These are phyloP conservation scores for Neoarthrinium moseri DNA, from an alignment of 2,329 filamentous ascomycete genomes.

Conservation along the genomic window DNA sequence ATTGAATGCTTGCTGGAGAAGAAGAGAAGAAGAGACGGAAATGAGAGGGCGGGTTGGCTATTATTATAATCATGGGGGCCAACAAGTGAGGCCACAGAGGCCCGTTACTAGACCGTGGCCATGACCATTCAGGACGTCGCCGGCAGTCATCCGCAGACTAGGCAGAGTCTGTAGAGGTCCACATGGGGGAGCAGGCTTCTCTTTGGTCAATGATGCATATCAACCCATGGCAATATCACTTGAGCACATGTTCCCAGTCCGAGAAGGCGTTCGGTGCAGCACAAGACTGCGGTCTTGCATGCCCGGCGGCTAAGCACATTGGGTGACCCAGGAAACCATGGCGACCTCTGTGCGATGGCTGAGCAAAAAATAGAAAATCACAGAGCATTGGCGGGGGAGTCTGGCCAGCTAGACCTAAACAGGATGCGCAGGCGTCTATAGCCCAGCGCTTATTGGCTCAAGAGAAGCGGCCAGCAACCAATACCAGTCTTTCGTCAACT, in stretches of 20 bases:
- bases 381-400: slow-evolving; percentile 9
- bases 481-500: slow-evolving; percentile 20
- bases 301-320: slow-evolving; percentile 38
- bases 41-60: slow-evolving; percentile 35
- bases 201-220: slow-evolving; percentile 22
- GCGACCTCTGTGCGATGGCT: slow-evolving; percentile 17
- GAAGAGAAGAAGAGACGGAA: slow-evolving; percentile 39
- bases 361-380: slow-evolving; percentile 23
- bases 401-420: slow-evolving; percentile 28
- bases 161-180: slow-evolving; percentile 21
- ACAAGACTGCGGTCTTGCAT: slow-evolving; percentile 31
- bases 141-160: slow-evolving; percentile 19
- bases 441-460: slow-evolving; percentile 30
- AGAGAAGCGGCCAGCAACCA: slow-evolving; percentile 25
- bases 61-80: slow-evolving; percentile 38
- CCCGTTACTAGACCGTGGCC: slow-evolving; percentile 21
- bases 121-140: slow-evolving; percentile 18
- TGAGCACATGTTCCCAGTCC: slow-evolving; percentile 19
- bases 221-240: slow-evolving; percentile 22
- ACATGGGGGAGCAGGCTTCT: slow-evolving; percentile 15
- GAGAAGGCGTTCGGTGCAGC: slow-evolving; percentile 24
- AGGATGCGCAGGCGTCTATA: slow-evolving; percentile 39
- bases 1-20: slow-evolving; percentile 65
- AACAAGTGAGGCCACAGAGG: slow-evolving; percentile 28
- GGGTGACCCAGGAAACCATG: slow-evolving; percentile 18